A percentile compares a stretch with the other conserved stretches of the same genome.
phyloP scores from a whole-genome alignment of 192 early-diverging fungal genomes.

The Entomortierella parvispora region DNA sequence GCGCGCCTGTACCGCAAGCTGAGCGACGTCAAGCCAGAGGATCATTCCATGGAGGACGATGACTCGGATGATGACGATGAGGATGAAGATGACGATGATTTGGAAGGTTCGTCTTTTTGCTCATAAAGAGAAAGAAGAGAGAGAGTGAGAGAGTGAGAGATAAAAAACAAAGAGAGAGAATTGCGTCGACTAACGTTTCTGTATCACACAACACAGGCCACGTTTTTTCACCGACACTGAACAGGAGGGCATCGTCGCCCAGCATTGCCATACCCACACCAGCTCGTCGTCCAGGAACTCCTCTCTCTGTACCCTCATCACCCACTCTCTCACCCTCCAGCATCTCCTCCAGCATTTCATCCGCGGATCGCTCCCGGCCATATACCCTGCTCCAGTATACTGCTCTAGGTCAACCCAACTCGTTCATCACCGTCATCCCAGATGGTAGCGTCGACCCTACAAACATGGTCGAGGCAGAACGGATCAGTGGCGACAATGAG shows the following conservation, averaged over 20 bases:
- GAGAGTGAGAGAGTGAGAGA: too few species aligned
- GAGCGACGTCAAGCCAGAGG: conserved; percentile 31
- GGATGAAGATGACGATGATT: conserved; percentile 52
- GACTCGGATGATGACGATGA: conserved; percentile 53
- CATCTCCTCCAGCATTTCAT: conserved; percentile 39
- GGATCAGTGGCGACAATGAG: conserved; percentile 57
- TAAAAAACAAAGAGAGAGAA: too few species aligned
- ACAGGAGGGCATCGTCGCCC: conserved; percentile 42
- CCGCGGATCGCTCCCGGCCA: conserved; percentile 35
- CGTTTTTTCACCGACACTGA: conserved; percentile 35
- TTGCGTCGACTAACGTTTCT: too few species aligned
- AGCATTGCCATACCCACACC: conserved; percentile 47
- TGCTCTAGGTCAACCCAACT: conserved; percentile 27
- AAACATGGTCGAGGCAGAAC: conserved; percentile 63
- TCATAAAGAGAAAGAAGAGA: too few species aligned
- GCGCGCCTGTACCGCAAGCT: conserved; percentile 47
- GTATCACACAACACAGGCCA: too few species aligned
- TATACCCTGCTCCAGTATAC: conserved; percentile 51
- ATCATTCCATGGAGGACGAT: conserved; percentile 39
- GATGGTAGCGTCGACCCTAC: conserved; percentile 67
- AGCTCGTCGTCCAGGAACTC: conserved; percentile 28
- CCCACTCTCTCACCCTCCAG: conserved; percentile 52
- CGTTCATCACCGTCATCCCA: conserved; percentile 52
- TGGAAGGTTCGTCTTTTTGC: conserved; percentile 28
- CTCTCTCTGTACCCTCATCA: conserved; percentile 49